Evolutionary conservation across 2,329 filamentous ascomycete genomes (phyloP), one percentile per base, ranked within the genome.

Genomic region (Apiospora marii): DNA sequence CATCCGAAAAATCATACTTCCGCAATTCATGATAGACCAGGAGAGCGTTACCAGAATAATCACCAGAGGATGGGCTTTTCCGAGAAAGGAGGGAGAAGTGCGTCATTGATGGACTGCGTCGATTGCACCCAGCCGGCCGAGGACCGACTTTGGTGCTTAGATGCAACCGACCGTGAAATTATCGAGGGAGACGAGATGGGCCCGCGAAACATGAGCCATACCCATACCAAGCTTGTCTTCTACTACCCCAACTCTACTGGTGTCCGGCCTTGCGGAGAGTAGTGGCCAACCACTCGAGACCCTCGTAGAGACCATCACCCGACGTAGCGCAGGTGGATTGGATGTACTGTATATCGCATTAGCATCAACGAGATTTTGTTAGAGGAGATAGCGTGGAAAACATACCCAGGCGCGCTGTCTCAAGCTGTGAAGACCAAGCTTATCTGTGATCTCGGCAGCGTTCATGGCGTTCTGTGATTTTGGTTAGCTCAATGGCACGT

Each of bases 261-360:
- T 89, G 87, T 80, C 88, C 89, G 81, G 89, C 87, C 90, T 95
- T 95, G 85, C 92, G 91, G 85, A 96, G 91, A 82, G 93, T 93
- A 84, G 90, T 92, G 84, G 93, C 92, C 82, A 95, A 92, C 93
- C 94, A 96, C 88, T 96, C 95, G 82, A 98, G 94, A 92, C 96
- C 96, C 88, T 98, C 96, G 87, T 98, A 98, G 82, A 98, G 93
- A 94, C 96, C 96, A 86, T 98, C 96, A 91, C 96, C 96, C 78
- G 95, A 98, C 79, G 96, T 98, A 85, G 96, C 96, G 89, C 96
- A 98, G 84, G 96, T 98, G 78, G 96, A 98, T 95, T 98, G 96
- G 87, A 98, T 98, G 90, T 97, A 98, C 96, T 95, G 78, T 68
- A 51, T 14, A 77, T 16, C 70, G 48, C 10, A 75, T 79, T 72